A percentile compares a stretch with the other conserved stretches of the same genome.
Conservation (phyloP, 208 protist genomes). For the Leishmania tropica region DNA sequence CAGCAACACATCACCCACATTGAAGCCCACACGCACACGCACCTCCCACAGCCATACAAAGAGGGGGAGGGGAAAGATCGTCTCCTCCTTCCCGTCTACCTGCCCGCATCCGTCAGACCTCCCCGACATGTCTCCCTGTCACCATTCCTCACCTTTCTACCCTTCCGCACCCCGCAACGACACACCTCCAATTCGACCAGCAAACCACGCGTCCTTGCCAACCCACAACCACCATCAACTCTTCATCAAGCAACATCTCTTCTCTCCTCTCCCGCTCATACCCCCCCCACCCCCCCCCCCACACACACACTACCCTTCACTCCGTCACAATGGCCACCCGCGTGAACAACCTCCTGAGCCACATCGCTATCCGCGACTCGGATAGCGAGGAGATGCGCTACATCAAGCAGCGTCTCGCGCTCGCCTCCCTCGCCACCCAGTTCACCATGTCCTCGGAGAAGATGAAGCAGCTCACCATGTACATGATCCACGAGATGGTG, state of each 20-base stretch:
- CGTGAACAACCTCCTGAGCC: constrained; percentile 77
- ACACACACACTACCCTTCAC: neutral
- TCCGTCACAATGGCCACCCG: constrained; percentile 56
- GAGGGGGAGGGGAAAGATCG: neutral
- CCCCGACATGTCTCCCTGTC: neutral
- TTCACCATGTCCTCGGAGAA: constrained; percentile 61
- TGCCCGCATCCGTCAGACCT: neutral
- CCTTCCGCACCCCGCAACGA: neutral
- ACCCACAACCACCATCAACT: neutral
- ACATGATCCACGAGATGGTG: constrained; percentile 87
- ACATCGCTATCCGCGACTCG: constrained; percentile 66
- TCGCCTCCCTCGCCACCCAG: constrained; percentile 67
- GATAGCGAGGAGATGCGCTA: constrained; percentile 68
- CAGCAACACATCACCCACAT: neutral
- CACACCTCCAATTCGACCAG: too few species aligned
- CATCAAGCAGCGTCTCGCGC: constrained; percentile 76
- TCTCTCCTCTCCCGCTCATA: neutral
- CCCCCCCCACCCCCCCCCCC: too few species aligned
- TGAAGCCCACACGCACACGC: neutral
- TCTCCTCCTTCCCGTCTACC: neutral
- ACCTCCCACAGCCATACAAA: neutral
- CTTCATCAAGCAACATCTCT: neutral
- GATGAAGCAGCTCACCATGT: constrained; percentile 70
- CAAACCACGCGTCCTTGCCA: too few species aligned
- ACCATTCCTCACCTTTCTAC: neutral